Evolutionary conservation across 1,139 yeast genomes (phyloP).

Genomic region (Saccharomycopsis hybrid): DNA sequence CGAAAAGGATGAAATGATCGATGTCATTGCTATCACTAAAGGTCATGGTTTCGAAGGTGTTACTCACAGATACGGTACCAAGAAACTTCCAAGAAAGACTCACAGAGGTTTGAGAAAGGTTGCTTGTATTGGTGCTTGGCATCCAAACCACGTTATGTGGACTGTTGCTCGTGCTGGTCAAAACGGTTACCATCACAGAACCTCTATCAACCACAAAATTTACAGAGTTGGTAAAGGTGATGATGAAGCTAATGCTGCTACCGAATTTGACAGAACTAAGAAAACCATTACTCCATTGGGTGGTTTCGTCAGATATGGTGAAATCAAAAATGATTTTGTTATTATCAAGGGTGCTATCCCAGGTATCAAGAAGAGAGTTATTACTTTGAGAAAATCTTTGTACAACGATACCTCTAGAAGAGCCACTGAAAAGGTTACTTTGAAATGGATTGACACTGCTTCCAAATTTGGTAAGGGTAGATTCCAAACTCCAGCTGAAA

Average conservation of each 20-base stretch:
- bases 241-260: constrained; percentile 91
- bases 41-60: constrained; percentile 99
- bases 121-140: constrained; percentile 99
- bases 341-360: constrained; percentile 98
- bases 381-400: constrained; percentile 97
- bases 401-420: constrained; percentile 97
- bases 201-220: constrained; percentile 99
- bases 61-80: constrained; percentile 99
- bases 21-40: constrained; percentile 98
- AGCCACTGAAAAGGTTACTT: constrained; percentile 93
- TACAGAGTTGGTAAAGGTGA: constrained; percentile 98
- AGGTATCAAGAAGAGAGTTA: constrained; percentile 99
- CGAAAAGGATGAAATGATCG: constrained; percentile 98
- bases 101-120: constrained; percentile 99
- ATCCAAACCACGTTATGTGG: constrained; percentile 99
- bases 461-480: constrained; percentile 99
- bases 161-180: constrained; percentile 99
- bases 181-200: constrained; percentile 99
- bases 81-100: constrained; percentile 99
- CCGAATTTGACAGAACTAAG: constrained; percentile 98
- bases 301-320: constrained; percentile 99
- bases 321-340: constrained; percentile 94
- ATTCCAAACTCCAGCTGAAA: constrained; percentile 99
- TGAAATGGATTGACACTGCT: constrained; percentile 99
- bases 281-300: constrained; percentile 99